Evolutionary conservation across 1,139 yeast species (phyloP).

Genomic region (Pichia sp.): DNA sequence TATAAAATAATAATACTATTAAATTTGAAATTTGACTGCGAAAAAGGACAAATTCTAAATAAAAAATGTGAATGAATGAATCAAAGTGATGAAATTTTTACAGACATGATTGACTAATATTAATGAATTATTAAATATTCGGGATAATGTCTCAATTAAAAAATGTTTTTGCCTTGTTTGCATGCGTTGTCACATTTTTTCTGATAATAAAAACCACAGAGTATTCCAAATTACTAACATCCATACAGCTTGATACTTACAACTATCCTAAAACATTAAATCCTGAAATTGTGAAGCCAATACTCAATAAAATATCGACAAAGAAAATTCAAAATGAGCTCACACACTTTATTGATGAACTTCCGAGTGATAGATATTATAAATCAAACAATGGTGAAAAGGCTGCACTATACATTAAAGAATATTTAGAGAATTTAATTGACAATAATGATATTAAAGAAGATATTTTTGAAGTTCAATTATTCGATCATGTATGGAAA

Average conservation of each 20-base stretch:
- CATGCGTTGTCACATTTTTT: background rate
- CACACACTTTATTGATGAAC: conserved; percentile 24
- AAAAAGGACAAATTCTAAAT: background rate
- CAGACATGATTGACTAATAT: no score
- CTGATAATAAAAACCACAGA: conserved; percentile 8
- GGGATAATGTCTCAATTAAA: background rate
- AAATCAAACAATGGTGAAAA: conserved; percentile 64
- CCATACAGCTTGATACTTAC: conserved; percentile 15
- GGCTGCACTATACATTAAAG: conserved; percentile 67
- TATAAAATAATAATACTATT: no score
- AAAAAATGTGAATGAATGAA: no score
- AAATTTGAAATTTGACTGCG: no score
- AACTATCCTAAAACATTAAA: conserved; percentile 17
- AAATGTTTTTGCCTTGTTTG: background rate
- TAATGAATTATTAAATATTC: no score
- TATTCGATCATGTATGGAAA: conserved; percentile 47
- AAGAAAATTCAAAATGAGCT: conserved; percentile 10
- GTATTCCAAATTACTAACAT: conserved; percentile 10
- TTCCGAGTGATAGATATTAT: conserved; percentile 69
- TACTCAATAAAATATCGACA: background rate
- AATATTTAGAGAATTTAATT: conserved; percentile 38
- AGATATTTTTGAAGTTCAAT: conserved; percentile 10
- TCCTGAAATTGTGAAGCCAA: conserved; percentile 3
- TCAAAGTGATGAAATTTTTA: no score
- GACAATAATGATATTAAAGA: conserved; percentile 20